phyloP scores from a whole-genome alignment of 352 stramenopile species.

The Labyrinthula sp. region DNA sequence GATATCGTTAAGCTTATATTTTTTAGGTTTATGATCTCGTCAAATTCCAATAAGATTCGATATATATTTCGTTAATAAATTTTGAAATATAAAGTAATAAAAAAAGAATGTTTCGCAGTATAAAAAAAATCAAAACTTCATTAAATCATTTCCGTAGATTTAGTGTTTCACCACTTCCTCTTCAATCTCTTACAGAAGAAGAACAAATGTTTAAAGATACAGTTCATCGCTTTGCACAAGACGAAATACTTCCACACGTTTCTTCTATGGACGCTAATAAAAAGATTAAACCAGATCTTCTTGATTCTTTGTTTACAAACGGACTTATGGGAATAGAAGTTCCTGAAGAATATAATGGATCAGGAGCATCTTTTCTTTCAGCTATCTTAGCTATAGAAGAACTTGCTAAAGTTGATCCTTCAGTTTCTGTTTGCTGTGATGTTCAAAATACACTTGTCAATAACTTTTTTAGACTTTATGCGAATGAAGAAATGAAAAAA shows the following conservation, averaged over 20 bases:
- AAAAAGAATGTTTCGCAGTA: too few species aligned
- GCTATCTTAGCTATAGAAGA: constrained; percentile 84
- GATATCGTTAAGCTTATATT: too few species aligned
- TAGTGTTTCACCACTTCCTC: too few species aligned
- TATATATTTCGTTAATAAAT: too few species aligned
- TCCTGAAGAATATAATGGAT: constrained; percentile 64
- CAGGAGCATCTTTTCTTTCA: constrained; percentile 74
- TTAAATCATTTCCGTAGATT: too few species aligned
- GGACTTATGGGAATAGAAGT: constrained; percentile 85
- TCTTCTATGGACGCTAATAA: constrained; percentile 68
- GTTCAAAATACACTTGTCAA: constrained; percentile 81
- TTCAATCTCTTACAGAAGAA: constrained; percentile 21
- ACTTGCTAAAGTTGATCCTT: constrained; percentile 76
- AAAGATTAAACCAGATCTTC: constrained; percentile 64
- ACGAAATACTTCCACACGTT: constrained; percentile 58
- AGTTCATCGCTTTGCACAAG: constrained; percentile 57
- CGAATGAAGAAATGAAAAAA: constrained; percentile 43
- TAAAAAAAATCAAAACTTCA: too few species aligned
- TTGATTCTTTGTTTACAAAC: constrained; percentile 66
- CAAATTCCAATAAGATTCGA: too few species aligned
- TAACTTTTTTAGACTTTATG: constrained; percentile 73
- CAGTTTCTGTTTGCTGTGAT: constrained; percentile 74
- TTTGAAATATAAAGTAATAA: too few species aligned
- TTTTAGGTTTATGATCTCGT: too few species aligned
- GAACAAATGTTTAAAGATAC: constrained; percentile 29